Conservation (phyloP, 768 basidiomycete genomes). For the Lactifluus hygrophoroides region DNA sequence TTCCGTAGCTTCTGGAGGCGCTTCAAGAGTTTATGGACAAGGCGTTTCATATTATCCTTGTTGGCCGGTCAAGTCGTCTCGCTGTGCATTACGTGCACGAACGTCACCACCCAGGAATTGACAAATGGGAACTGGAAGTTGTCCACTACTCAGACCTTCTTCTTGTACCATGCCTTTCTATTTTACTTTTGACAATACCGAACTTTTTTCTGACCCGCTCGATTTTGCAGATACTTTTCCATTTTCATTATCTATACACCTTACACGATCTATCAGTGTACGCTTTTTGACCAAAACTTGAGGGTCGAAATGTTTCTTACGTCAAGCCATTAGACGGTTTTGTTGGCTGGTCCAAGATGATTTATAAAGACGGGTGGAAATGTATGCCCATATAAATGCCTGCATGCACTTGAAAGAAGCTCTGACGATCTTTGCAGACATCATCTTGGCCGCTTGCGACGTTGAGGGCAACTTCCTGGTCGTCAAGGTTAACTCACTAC, state of each 20-base stretch:
- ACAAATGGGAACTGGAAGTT: slow-evolving; percentile 58
- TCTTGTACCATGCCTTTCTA: slow-evolving; percentile 57
- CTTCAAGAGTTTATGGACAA: slow-evolving; percentile 73
- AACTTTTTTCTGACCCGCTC: not conserved
- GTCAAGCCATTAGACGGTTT: slow-evolving; percentile 52
- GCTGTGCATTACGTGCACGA: slow-evolving; percentile 83
- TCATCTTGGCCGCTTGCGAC: slow-evolving; percentile 70
- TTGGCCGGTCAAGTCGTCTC: slow-evolving; percentile 78
- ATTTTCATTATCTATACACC: slow-evolving; percentile 73
- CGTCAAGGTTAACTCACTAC: slow-evolving; percentile 43
- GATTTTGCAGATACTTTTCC: slow-evolving; percentile 61
- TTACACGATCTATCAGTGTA: slow-evolving; percentile 84
- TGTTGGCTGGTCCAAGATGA: slow-evolving; percentile 71
- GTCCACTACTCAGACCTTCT: slow-evolving; percentile 77
- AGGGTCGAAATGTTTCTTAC: not conserved
- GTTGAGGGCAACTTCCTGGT: slow-evolving; percentile 87
- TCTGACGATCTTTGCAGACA: slow-evolving; percentile 38
- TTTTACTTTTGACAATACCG: too few relatives aligned
- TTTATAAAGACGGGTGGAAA: slow-evolving; percentile 78
- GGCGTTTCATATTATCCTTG: slow-evolving; percentile 58
- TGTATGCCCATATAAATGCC: slow-evolving; percentile 38
- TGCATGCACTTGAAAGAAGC: not conserved
- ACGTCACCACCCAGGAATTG: slow-evolving; percentile 77
- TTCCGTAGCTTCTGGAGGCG: slow-evolving; percentile 43
- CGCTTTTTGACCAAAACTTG: slow-evolving; percentile 27